Percentiles rank a stretch among this genome's conserved stretches.
phyloP scores from a whole-genome alignment of 805 yeast species.

The Metschnikowia koreensis region DNA sequence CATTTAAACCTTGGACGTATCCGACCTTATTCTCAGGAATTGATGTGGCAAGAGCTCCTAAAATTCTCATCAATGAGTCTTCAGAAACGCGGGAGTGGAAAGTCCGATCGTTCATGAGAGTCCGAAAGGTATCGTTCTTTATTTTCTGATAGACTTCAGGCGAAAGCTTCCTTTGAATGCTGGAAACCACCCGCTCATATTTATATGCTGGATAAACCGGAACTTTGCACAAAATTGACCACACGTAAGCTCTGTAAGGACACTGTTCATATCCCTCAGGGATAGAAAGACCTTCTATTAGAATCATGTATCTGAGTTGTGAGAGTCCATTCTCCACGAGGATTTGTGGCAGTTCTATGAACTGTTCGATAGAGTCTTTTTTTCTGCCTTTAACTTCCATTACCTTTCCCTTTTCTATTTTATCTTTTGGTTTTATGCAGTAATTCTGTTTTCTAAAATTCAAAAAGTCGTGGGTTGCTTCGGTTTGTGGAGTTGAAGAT shows the following conservation, averaged over 20 bases:
- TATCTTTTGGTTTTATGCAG: background rate
- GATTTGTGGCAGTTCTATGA: slow-evolving; percentile 43
- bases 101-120: slow-evolving; percentile 67
- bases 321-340: slow-evolving; percentile 49
- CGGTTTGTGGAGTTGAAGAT: background rate
- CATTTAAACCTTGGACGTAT: slow-evolving; percentile 93
- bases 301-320: slow-evolving; percentile 45
- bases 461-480: background rate
- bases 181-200: slow-evolving; percentile 50
- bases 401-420: background rate
- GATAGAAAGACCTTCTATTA: slow-evolving; percentile 39
- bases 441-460: background rate
- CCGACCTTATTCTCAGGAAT: slow-evolving; percentile 32
- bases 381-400: slow-evolving; percentile 35
- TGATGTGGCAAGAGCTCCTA: slow-evolving; percentile 69
- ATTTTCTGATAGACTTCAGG: slow-evolving; percentile 65
- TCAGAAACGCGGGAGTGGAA: slow-evolving; percentile 72
- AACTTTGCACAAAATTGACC: slow-evolving; percentile 73
- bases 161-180: slow-evolving; percentile 46
- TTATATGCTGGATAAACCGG: slow-evolving; percentile 55
- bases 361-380: slow-evolving; percentile 55
- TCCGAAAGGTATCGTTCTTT: slow-evolving; percentile 81
- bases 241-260: slow-evolving; percentile 70
- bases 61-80: slow-evolving; percentile 60
- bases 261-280: slow-evolving; percentile 52